Conservation (phyloP, 768 basidiomycete species). For the Mycena leptocephala region DNA sequence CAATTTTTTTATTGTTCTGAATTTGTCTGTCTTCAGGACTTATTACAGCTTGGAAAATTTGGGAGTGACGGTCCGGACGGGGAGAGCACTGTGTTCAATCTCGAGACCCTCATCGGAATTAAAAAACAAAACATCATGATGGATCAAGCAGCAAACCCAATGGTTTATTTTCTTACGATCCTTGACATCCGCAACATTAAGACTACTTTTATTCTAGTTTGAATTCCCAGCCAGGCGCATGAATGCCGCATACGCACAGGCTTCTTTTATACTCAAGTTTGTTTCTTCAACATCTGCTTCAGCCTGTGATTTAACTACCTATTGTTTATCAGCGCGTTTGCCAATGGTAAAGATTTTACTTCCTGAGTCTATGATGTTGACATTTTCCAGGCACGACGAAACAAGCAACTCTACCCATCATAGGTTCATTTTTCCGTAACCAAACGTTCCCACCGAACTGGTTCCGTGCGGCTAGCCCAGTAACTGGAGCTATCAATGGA, state of each 20-base stretch:
- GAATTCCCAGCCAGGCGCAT: slow-evolving; percentile 14
- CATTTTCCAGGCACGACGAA: slow-evolving; percentile 26
- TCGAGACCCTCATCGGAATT: slow-evolving; percentile 21
- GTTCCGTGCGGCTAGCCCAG: slow-evolving; percentile 24
- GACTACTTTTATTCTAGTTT: too few species aligned
- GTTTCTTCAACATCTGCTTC: not conserved
- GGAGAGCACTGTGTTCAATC: slow-evolving; percentile 28
- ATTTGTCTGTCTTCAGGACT: slow-evolving; percentile 16
- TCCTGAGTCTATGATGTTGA: too few species aligned
- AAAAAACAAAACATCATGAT: slow-evolving; percentile 21
- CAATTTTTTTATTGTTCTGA: too few species aligned
- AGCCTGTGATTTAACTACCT: not conserved
- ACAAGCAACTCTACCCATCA: slow-evolving; percentile 23
- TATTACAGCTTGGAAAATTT: slow-evolving; percentile 30
- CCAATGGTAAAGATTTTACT: slow-evolving; percentile 4
- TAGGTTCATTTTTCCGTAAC: slow-evolving; percentile 16
- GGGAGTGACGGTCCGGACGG: slow-evolving; percentile 27
- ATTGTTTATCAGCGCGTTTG: slow-evolving; percentile 3
- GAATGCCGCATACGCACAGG: slow-evolving; percentile 5
- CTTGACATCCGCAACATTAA: too few species aligned
- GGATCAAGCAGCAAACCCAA: slow-evolving; percentile 22
- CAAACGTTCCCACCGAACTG: slow-evolving; percentile 28
- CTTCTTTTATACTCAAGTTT: not conserved
- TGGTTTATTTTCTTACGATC: not conserved
- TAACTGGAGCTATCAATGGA: not conserved